Percentiles rank a stretch among this genome's conserved stretches.
Conservation (phyloP, 148 eudicot genomes). For the Gaultheria prostrata region DNA sequence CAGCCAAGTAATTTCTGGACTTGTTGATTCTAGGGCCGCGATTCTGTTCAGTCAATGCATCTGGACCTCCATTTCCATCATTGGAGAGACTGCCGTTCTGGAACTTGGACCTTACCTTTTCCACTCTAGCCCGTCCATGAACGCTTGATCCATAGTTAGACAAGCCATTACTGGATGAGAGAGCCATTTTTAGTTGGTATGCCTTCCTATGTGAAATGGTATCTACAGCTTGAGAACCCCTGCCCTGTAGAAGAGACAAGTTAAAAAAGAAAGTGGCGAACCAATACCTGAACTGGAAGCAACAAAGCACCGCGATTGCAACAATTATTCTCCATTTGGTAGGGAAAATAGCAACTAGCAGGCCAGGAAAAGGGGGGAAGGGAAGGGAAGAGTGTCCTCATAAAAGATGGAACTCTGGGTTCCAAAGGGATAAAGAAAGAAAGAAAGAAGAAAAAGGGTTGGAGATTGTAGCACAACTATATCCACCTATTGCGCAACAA, state of each 20-base stretch:
- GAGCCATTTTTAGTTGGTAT: constrained; percentile 42
- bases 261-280: neutral
- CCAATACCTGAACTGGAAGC: neutral
- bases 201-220: constrained; percentile 42
- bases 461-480: neutral
- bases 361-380: neutral
- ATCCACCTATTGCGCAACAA: neutral
- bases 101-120: constrained; percentile 51
- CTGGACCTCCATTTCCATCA: constrained; percentile 45
- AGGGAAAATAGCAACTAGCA: neutral
- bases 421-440: neutral
- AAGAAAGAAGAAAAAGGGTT: neutral
- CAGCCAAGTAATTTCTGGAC: constrained; percentile 59
- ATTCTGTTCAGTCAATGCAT: constrained; percentile 55
- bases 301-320: constrained; percentile 9
- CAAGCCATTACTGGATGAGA: constrained; percentile 45
- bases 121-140: constrained; percentile 33
- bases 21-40: constrained; percentile 64
- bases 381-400: neutral
- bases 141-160: constrained; percentile 44
- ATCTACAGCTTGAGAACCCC: constrained; percentile 41
- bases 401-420: neutral
- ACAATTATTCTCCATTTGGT: neutral
- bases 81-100: constrained; percentile 34
- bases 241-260: constrained; percentile 39